phyloP scores from a whole-genome alignment of 2,329 filamentous ascomycete species.

The Trichoderma pleuroti region DNA sequence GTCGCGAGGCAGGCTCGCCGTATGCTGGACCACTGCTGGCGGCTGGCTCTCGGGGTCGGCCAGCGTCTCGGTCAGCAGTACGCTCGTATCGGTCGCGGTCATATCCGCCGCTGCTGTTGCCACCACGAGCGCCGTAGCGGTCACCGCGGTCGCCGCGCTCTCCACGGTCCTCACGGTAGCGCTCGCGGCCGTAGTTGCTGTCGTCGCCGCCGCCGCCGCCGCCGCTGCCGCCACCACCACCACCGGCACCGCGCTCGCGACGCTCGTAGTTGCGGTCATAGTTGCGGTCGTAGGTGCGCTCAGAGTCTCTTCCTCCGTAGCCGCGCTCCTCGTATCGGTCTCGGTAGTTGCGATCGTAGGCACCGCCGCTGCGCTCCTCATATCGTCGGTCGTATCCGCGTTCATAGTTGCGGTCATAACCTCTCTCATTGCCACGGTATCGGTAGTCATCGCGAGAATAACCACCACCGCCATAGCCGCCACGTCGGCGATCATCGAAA shows the following conservation, averaged over 20 bases:
- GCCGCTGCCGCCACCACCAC: too few species aligned
- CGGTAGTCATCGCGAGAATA: conserved; percentile 56
- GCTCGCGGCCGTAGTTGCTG: conserved; percentile 39
- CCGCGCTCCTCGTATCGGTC: conserved; percentile 46
- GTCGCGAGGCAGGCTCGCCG: conserved; percentile 40
- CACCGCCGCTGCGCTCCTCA: conserved; percentile 29
- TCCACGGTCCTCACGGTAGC: conserved; percentile 44
- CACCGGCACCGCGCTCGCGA: conserved; percentile 35
- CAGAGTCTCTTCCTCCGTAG: conserved; percentile 44
- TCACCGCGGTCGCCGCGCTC: conserved; percentile 25
- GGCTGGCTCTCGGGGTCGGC: conserved; percentile 40
- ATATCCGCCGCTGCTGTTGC: conserved; percentile 37
- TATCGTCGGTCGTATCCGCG: conserved; percentile 42
- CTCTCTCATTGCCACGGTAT: conserved; percentile 46
- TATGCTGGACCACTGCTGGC: conserved; percentile 36
- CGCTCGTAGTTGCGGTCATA: conserved; percentile 57
- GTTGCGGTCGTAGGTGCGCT: conserved; percentile 55
- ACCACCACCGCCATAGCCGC: conserved; percentile 52
- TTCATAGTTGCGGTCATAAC: conserved; percentile 46
- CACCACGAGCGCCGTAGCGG: conserved; percentile 37
- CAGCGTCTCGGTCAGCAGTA: conserved; percentile 39
- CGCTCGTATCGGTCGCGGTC: conserved; percentile 51
- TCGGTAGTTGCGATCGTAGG: conserved; percentile 51
- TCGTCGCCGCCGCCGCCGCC: conserved; percentile 24
- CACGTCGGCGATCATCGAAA: conserved; percentile 62